These are phyloP conservation scores for Ceratocystis eucalypticola DNA, from an alignment of 2,329 filamentous ascomycete genomes.

Conservation along the genomic window DNA sequence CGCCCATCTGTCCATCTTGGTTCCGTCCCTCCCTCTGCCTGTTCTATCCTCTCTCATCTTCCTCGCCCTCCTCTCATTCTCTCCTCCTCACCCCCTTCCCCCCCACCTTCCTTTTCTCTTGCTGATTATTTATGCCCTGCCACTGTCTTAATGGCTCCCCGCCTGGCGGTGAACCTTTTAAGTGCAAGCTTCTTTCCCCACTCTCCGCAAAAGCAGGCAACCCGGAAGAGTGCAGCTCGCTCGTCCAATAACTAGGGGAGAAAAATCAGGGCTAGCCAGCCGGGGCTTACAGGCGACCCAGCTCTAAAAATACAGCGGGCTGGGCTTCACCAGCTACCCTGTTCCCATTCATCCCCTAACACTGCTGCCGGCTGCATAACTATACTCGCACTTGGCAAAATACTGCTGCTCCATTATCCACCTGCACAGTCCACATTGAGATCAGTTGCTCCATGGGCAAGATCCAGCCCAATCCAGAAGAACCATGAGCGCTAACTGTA, in stretches of 20 bases:
- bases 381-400: too few relatives aligned
- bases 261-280: too few relatives aligned
- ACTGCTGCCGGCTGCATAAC: too few relatives aligned
- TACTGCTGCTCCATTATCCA: background rate
- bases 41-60: background rate
- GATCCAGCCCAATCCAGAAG: background rate
- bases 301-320: too few relatives aligned
- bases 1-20: background rate
- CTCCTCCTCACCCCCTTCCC: background rate
- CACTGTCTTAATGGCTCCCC: background rate
- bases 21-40: background rate
- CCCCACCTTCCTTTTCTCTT: background rate
- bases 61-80: background rate
- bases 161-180: background rate
- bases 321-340: too few relatives aligned
- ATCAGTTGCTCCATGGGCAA: background rate
- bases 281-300: too few relatives aligned
- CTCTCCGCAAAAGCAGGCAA: too few relatives aligned
- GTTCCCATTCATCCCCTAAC: too few relatives aligned
- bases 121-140: constrained; percentile 2
- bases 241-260: too few relatives aligned
- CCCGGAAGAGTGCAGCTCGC: too few relatives aligned
- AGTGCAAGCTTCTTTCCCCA: background rate
- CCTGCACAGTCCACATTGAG: background rate
- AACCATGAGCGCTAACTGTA: background rate